Conservation (phyloP, 306 rosid genomes). For the Ormosia emarginata region DNA sequence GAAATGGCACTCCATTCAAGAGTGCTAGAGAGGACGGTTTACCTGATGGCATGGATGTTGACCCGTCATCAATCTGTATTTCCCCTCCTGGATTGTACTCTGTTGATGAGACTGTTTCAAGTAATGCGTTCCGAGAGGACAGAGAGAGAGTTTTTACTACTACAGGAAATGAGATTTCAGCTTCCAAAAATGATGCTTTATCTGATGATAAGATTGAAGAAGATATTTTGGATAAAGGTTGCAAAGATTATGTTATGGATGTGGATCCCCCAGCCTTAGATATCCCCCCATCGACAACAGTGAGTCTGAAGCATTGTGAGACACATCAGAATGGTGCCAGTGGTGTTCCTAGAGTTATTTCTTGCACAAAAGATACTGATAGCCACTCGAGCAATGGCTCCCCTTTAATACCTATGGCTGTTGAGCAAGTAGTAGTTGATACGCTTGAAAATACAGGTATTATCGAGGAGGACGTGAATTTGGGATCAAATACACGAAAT, state of each 20-base stretch:
- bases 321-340: constrained; percentile 31
- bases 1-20: constrained; percentile 27
- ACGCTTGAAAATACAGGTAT: constrained; percentile 16
- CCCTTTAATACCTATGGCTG: constrained; percentile 7
- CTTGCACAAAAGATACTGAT: constrained; percentile 22
- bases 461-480: constrained; percentile 13
- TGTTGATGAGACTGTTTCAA: constrained; percentile 50
- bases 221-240: constrained; percentile 9
- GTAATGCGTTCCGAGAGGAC: constrained; percentile 10
- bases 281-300: constrained; percentile 26
- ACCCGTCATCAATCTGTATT: constrained; percentile 49
- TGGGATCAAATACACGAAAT: constrained; percentile 11
- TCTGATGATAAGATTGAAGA: constrained; percentile 12
- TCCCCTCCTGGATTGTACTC: constrained; percentile 48
- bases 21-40: constrained; percentile 30
- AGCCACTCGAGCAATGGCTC: neutral
- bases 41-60: constrained; percentile 57
- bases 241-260: constrained; percentile 31
- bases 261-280: constrained; percentile 29
- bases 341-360: constrained; percentile 13
- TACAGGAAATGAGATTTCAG: constrained; percentile 28
- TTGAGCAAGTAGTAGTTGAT: constrained; percentile 9
- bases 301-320: constrained; percentile 36
- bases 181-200: constrained; percentile 27
- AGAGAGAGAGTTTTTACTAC: constrained; percentile 14